Conservation (phyloP, 805 yeast species). For the Blastobotrys muscicola region DNA sequence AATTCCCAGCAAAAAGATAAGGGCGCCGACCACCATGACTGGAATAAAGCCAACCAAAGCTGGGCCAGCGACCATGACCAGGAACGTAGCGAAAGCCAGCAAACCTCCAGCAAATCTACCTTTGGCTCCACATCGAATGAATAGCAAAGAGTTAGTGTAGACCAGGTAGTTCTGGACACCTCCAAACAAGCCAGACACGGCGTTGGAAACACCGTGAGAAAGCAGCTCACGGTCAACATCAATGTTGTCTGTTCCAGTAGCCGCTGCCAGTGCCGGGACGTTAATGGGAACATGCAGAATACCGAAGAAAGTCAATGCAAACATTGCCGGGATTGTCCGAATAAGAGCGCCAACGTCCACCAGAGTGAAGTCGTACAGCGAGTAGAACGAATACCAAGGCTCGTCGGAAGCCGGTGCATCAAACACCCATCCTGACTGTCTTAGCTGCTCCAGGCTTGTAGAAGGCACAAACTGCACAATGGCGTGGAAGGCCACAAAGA, state of each 20-base stretch:
- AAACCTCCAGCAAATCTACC: conserved; percentile 82
- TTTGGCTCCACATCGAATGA: conserved; percentile 92
- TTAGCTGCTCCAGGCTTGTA: conserved; percentile 50
- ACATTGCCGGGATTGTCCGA: conserved; percentile 79
- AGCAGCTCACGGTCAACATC: conserved; percentile 89
- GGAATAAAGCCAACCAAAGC: conserved; percentile 90
- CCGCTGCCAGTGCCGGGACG: conserved; percentile 93
- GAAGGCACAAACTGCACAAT: conserved; percentile 56
- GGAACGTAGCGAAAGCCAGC: conserved; percentile 71
- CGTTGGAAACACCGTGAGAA: conserved; percentile 90
- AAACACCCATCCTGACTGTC: conserved; percentile 82
- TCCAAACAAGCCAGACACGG: conserved; percentile 73
- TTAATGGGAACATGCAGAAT: conserved; percentile 94
- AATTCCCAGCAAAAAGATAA: conserved; percentile 83
- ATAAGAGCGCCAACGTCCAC: conserved; percentile 70
- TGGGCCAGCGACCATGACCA: conserved; percentile 82
- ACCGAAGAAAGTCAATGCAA: conserved; percentile 93
- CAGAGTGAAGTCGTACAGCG: conserved; percentile 52
- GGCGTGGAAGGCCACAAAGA: conserved; percentile 61
- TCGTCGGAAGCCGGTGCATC: conserved; percentile 49
- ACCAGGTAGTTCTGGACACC: conserved; percentile 92
- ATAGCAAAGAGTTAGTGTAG: conserved; percentile 85
- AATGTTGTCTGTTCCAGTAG: conserved; percentile 65
- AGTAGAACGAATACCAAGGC: conserved; percentile 86
- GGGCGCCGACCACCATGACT: conserved; percentile 88